Evolutionary conservation across 1,284 basidiomycete genomes (phyloP).

Genomic region (Cerrena zonata): DNA sequence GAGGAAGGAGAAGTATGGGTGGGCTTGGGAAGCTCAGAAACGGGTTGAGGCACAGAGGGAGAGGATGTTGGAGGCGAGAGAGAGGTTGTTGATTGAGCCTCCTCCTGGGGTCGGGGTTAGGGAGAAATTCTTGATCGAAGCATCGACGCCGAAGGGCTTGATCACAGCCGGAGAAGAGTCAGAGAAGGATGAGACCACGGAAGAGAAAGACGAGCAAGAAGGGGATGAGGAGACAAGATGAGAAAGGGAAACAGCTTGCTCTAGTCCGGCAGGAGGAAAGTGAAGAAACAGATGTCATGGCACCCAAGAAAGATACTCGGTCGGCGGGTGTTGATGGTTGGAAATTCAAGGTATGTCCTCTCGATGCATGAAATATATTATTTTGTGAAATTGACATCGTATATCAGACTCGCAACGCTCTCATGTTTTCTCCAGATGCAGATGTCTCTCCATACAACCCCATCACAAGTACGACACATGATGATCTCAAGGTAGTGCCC

Average conservation of each 20-base stretch:
- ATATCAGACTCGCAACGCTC: constrained; percentile 76
- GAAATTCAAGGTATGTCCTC: constrained; percentile 74
- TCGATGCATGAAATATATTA: background rate
- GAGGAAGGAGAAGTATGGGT: constrained; percentile 72
- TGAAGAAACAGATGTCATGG: constrained; percentile 60
- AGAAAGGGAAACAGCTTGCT: constrained; percentile 27
- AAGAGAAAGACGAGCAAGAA: constrained; percentile 23
- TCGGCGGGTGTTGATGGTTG: constrained; percentile 72
- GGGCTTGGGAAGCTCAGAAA: constrained; percentile 89
- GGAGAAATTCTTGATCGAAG: constrained; percentile 62
- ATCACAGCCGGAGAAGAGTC: constrained; percentile 38
- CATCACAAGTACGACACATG: constrained; percentile 25
- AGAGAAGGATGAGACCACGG: constrained; percentile 25
- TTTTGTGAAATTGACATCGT: constrained; percentile 7
- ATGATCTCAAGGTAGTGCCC: constrained; percentile 43
- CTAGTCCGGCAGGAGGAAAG: constrained; percentile 20
- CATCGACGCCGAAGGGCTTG: constrained; percentile 46
- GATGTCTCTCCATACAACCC: constrained; percentile 74
- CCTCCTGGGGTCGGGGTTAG: constrained; percentile 57
- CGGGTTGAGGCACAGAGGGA: constrained; percentile 62
- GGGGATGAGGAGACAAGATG: constrained; percentile 32
- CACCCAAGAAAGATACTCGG: constrained; percentile 66
- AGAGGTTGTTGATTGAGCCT: constrained; percentile 64
- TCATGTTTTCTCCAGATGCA: constrained; percentile 91
- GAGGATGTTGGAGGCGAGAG: constrained; percentile 58